Evolutionary conservation across 352 stramenopile genomes (phyloP).

Genomic region (Globisporangium irregulare): DNA sequence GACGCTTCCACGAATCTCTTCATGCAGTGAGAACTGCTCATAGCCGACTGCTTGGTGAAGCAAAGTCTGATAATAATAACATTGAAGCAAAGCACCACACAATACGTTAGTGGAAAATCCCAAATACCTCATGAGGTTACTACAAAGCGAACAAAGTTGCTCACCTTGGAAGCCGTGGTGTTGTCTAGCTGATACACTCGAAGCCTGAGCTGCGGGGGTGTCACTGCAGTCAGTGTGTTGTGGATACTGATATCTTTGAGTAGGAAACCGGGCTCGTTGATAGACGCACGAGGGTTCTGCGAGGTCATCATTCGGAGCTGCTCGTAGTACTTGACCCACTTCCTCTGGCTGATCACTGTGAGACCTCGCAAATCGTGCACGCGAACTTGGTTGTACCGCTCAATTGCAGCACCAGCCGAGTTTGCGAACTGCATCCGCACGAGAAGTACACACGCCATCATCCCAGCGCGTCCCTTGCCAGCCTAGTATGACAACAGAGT

Average conservation of each 20-base stretch:
- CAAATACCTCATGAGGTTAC: no score
- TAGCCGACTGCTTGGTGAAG: slow-evolving; percentile 49
- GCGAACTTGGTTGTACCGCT: slow-evolving; percentile 64
- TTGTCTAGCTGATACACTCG: slow-evolving; percentile 39
- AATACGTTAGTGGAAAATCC: background rate
- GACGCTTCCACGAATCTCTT: slow-evolving; percentile 47
- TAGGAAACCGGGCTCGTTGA: slow-evolving; percentile 8
- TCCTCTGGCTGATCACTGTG: slow-evolving; percentile 65
- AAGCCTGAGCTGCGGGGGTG: slow-evolving; percentile 31
- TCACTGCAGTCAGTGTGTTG: slow-evolving; percentile 18
- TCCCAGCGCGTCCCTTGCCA: slow-evolving; percentile 67
- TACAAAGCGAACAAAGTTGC: no score
- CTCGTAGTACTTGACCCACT: slow-evolving; percentile 73
- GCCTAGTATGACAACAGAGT: slow-evolving; percentile 23
- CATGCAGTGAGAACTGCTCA: slow-evolving; percentile 45
- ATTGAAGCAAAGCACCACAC: background rate
- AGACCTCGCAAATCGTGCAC: slow-evolving; percentile 54
- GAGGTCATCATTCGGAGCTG: slow-evolving; percentile 8
- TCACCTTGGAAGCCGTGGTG: slow-evolving; percentile 27
- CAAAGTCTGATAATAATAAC: slow-evolving; percentile 16
- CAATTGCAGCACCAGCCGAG: slow-evolving; percentile 47
- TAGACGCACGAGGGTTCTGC: background rate
- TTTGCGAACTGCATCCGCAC: slow-evolving; percentile 54
- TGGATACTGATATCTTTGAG: slow-evolving; percentile 12
- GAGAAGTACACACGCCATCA: slow-evolving; percentile 81